These are phyloP conservation scores for Eimeria sp. DNA, from an alignment of 169 alveolate species.

Conservation along the genomic window DNA sequence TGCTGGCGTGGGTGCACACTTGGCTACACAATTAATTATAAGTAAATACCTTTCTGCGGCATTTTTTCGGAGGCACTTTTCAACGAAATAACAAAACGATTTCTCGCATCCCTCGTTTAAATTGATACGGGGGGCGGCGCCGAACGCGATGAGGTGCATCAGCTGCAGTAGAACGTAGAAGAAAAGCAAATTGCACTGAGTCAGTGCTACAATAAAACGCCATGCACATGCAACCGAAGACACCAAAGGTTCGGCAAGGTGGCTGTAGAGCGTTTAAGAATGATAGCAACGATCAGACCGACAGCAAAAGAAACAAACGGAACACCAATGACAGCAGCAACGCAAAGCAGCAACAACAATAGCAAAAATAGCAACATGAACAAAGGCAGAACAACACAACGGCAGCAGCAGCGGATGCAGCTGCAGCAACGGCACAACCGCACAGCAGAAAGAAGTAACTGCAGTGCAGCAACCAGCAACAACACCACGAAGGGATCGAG, in stretches of 20 bases:
- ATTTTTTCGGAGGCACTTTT: conserved; percentile 89
- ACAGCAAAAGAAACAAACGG: too few species aligned
- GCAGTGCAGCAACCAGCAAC: too few species aligned
- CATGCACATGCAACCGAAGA: background rate
- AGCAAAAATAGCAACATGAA: background rate
- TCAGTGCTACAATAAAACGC: background rate
- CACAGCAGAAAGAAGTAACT: too few species aligned
- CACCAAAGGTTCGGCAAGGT: background rate
- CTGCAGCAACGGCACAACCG: too few species aligned
- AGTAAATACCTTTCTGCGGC: conserved; percentile 87
- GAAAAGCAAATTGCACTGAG: too few species aligned
- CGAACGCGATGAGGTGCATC: conserved; percentile 86
- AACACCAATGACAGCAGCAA: background rate
- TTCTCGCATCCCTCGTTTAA: conserved; percentile 88
- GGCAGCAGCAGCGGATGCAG: background rate
- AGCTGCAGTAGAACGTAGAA: conserved; percentile 73
- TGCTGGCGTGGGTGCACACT: background rate
- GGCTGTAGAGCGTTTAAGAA: too few species aligned
- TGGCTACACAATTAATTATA: background rate
- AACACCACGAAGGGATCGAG: too few species aligned
- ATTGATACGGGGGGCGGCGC: conserved; percentile 87
- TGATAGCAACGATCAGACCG: too few species aligned
- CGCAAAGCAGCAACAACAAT: too few species aligned
- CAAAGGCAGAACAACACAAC: background rate
- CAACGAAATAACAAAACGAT: conserved; percentile 90